Evolutionary conservation across 345 rosid species (phyloP), one percentile per base, ranked within the genome.

Genomic region (Aquilaria yunnanensis): DNA sequence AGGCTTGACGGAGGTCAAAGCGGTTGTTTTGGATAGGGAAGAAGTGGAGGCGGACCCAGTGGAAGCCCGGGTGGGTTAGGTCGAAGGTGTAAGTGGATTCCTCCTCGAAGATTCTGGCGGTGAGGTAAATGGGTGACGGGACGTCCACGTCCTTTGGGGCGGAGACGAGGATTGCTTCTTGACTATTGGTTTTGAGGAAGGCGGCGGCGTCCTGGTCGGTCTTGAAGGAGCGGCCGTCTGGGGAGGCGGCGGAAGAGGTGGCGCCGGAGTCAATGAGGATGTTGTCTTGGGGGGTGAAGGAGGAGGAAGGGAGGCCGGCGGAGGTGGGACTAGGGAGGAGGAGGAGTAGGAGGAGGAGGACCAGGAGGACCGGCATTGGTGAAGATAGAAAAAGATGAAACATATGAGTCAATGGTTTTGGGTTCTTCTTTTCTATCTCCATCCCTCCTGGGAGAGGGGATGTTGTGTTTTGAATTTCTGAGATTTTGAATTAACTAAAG

Each of bases 261-360:
- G 88, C 63, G 2, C 96, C 96, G 37, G 90, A 86, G 51, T 74
- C 84, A 45, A 89, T 72, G 52, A 89, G 90, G 58, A 82, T 52
- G 56, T 76, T 69, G 66, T 89, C 96, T 29, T 63, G 67, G 3
- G 90, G 87, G n/a, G 67, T 52, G 61, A 79, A 89, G 10, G 60
- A 57, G 9, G 68, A 32, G 9, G 64, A 30, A 37, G 43, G 43
- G 7, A 23, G 23, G 23, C 5, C 43, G 4, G 43, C 43, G 6
- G 68, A 52, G 12, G 54, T 50, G 43, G 43, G 4, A 7, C 5
- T 37, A 7, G 43, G 7, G 43, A 37, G 43, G 43, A 37, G 43
- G 43, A 37, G 43, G 7, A 37, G 43, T 3, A 37, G 43, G 46
- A 30, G 66, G 65, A 77, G 54, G 37, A 83, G 47, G 66, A 73